These are phyloP conservation scores for Monosporascus sp. DNA, from an alignment of 2,329 filamentous ascomycete species.

Conservation along the genomic window DNA sequence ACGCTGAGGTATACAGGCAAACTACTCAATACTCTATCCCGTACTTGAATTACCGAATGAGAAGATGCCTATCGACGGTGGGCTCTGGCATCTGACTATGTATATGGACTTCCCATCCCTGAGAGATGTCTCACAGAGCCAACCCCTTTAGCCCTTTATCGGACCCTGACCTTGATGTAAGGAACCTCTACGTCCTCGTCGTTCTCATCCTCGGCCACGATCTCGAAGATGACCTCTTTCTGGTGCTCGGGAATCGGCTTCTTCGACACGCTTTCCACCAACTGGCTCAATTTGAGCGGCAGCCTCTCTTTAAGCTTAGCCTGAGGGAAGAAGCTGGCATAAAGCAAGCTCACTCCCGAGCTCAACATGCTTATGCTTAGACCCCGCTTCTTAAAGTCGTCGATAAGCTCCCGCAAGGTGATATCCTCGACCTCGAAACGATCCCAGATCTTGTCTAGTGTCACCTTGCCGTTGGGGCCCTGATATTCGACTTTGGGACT, in stretches of 20 bases:
- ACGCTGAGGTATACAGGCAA: too few relatives aligned
- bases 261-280: constrained; percentile 85
- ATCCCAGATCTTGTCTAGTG: constrained; percentile 96
- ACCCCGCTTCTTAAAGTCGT: constrained; percentile 74
- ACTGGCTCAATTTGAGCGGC: constrained; percentile 75
- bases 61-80: neutral
- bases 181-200: constrained; percentile 96
- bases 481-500: constrained; percentile 90
- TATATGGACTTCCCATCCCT: too few relatives aligned
- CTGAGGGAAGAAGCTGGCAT: constrained; percentile 85
- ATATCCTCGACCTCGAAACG: constrained; percentile 88
- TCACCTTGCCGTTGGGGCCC: constrained; percentile 71
- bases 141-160: constrained; percentile 18
- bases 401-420: constrained; percentile 76
- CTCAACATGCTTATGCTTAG: constrained; percentile 87
- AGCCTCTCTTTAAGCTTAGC: constrained; percentile 76
- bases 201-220: constrained; percentile 81
- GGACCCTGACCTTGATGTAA: constrained; percentile 84
- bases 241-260: constrained; percentile 87
- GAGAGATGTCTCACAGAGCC: neutral
- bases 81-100: too few relatives aligned
- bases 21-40: neutral
- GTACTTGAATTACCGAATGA: neutral
- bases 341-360: constrained; percentile 92
- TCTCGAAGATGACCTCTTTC: constrained; percentile 94